Evolutionary conservation across 2,329 filamentous ascomycete genomes (phyloP).

Genomic region (Phoma sp.): DNA sequence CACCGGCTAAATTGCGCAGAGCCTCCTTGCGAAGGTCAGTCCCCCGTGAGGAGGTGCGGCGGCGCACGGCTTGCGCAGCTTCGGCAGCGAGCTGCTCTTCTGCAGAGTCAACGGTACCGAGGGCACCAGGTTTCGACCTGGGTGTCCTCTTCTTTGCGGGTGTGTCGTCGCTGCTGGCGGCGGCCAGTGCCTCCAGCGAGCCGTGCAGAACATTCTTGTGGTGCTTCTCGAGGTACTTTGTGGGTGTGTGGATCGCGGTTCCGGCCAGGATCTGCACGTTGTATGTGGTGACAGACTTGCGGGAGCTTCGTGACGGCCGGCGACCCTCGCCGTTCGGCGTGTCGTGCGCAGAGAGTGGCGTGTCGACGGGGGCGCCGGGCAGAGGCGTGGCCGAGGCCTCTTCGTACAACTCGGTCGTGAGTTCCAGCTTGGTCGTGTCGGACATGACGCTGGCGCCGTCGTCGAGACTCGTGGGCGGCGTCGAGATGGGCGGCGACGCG

Average conservation of each 20-base stretch:
- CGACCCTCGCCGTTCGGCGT: constrained; percentile 32
- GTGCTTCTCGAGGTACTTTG: constrained; percentile 48
- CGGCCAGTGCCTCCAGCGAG: constrained; percentile 26
- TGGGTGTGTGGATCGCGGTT: constrained; percentile 65
- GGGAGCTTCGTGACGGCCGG: constrained; percentile 57
- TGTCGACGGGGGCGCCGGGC: constrained; percentile 17
- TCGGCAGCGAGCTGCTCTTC: constrained; percentile 43
- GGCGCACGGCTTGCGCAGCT: constrained; percentile 40
- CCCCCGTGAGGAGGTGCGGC: constrained; percentile 41
- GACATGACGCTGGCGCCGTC: constrained; percentile 65
- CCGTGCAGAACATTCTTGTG: constrained; percentile 47
- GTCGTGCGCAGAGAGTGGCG: constrained; percentile 23
- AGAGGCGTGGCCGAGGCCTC: constrained; percentile 17
- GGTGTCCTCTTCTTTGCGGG: constrained; percentile 29
- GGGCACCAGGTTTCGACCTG: constrained; percentile 19
- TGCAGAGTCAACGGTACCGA: constrained; percentile 31
- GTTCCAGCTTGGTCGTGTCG: constrained; percentile 42
- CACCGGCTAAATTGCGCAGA: constrained; percentile 38
- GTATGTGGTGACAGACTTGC: constrained; percentile 67
- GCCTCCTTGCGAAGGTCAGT: constrained; percentile 45
- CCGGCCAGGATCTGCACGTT: constrained; percentile 70
- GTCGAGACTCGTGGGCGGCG: constrained; percentile 70
- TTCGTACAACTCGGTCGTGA: constrained; percentile 30
- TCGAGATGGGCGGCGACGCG: constrained; percentile 64
- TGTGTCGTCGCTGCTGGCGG: constrained; percentile 18